phyloP scores from a whole-genome alignment of 2,329 filamentous ascomycete genomes.

The Ceratocystis variospora region DNA sequence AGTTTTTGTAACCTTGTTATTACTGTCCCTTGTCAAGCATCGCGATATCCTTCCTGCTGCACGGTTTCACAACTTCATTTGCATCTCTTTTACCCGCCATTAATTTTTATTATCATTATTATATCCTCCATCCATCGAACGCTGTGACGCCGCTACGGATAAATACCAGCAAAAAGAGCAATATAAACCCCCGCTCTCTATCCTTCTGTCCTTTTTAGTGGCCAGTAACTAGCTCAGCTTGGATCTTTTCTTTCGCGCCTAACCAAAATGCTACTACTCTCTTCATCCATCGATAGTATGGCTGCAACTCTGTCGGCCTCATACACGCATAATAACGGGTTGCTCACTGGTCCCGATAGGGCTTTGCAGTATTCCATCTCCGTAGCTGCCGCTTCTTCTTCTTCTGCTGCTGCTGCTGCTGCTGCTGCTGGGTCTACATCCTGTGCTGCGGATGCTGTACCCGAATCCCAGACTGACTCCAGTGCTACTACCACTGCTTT shows the following conservation, averaged over 20 bases:
- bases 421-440: not conserved
- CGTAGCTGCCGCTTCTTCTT: not conserved
- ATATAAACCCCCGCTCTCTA: not conserved
- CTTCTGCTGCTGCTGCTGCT: not conserved
- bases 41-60: no score
- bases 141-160: not conserved
- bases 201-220: not conserved
- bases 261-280: not conserved
- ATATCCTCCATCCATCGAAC: not conserved
- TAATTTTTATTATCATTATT: not conserved
- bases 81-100: no score
- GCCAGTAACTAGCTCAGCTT: not conserved
- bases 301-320: constrained; percentile 1
- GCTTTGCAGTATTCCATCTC: not conserved
- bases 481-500: not conserved
- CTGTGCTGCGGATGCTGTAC: not conserved
- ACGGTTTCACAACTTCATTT: no score
- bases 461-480: not conserved
- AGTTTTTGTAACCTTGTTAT: not conserved
- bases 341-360: not conserved
- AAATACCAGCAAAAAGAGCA: not conserved
- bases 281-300: not conserved
- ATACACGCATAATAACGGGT: not conserved
- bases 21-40: not conserved
- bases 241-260: not conserved